These are phyloP conservation scores for Ceratobasidium sp. DNA, from an alignment of 1,284 basidiomycete species.

Conservation along the genomic window DNA sequence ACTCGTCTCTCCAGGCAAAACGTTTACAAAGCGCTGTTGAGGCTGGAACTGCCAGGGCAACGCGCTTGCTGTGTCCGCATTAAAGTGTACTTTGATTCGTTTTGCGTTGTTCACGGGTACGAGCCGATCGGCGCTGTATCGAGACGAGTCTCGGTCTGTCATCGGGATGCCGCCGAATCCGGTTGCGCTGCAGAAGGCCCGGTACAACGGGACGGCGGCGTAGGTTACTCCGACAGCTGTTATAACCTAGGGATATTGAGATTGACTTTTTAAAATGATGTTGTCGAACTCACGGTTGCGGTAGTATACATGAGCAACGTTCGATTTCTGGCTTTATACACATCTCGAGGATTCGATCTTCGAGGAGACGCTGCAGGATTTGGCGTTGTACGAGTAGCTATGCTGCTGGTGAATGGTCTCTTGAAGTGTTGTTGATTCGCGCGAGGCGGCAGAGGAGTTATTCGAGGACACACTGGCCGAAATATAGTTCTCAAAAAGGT, in stretches of 20 bases:
- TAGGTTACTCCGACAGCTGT: conserved; percentile 88
- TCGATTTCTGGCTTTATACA: conserved; percentile 64
- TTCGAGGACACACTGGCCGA: not conserved
- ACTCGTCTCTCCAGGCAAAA: conserved; percentile 95
- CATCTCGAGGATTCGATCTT: conserved; percentile 43
- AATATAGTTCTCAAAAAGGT: conserved; percentile 34
- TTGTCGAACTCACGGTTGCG: conserved; percentile 72
- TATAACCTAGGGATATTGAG: conserved; percentile 70
- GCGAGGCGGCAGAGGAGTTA: not conserved
- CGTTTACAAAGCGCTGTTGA: conserved; percentile 89
- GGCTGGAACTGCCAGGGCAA: conserved; percentile 96
- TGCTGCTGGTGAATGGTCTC: conserved; percentile 1
- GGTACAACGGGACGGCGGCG: conserved; percentile 96
- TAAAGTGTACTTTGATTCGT: conserved; percentile 95
- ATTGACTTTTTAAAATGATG: conserved; percentile 28
- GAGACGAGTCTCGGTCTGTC: conserved; percentile 74
- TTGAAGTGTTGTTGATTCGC: not conserved
- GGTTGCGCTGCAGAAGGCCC: conserved; percentile 97
- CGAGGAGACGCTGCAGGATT: not conserved
- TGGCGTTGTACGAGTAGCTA: not conserved
- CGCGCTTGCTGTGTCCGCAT: conserved; percentile 89
- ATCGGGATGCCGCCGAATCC: conserved; percentile 97
- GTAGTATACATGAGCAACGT: conserved; percentile 83
- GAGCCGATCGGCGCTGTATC: conserved; percentile 84
- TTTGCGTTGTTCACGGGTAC: conserved; percentile 78